phyloP scores from a whole-genome alignment of 2,329 filamentous ascomycete genomes.

The Hymenoscyphus linearis region DNA sequence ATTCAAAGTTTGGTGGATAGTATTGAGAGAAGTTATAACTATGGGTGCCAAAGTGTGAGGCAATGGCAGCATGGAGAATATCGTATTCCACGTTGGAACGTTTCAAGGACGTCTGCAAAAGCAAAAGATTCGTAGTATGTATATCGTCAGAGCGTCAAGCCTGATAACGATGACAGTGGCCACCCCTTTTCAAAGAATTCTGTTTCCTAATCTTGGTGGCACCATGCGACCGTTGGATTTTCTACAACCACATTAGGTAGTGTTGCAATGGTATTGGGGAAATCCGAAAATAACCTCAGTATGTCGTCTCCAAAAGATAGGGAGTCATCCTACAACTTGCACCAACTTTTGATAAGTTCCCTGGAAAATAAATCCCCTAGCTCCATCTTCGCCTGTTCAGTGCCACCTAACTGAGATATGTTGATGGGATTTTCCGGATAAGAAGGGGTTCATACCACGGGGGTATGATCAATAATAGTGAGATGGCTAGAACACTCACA shows the following conservation, averaged over 20 bases:
- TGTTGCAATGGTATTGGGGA: neutral
- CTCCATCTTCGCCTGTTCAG: neutral
- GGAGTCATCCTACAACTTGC: neutral
- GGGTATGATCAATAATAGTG: neutral
- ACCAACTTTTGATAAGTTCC: neutral
- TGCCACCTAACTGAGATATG: neutral
- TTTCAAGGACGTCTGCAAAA: slow-evolving; percentile 9
- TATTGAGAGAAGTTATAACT: neutral
- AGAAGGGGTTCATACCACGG: neutral
- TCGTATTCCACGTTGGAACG: slow-evolving; percentile 7
- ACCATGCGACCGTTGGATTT: neutral
- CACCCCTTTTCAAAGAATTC: too few relatives aligned
- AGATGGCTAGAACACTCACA: neutral
- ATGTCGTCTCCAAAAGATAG: neutral
- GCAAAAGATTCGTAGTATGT: neutral
- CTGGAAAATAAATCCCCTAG: neutral
- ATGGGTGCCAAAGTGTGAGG: neutral
- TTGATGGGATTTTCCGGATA: neutral
- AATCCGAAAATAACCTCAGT: neutral
- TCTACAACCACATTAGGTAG: neutral
- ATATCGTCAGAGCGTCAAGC: neutral
- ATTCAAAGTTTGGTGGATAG: neutral
- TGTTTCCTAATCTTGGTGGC: neutral
- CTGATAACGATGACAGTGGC: too few relatives aligned
- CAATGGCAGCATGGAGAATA: slow-evolving; percentile 13